A percentile compares a stretch with the other conserved stretches of the same genome.
Conservation (phyloP, 208 protist species). For the Trichomonas tenax region DNA sequence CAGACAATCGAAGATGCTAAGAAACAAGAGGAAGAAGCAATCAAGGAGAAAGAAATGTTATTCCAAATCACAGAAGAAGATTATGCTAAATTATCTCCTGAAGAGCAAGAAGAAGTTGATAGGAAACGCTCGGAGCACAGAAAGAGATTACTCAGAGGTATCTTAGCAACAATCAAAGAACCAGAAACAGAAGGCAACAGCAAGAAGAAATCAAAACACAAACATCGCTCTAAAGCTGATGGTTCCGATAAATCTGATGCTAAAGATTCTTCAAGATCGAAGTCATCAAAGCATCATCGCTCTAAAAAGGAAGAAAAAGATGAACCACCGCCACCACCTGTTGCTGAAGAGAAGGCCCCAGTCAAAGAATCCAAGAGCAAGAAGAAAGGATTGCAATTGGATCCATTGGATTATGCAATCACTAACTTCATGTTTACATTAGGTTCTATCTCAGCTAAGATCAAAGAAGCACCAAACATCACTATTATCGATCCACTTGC, state of each 20-base stretch:
- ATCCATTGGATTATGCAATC: background rate
- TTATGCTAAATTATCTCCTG: background rate
- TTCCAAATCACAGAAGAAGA: constrained; percentile 8
- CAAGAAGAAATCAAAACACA: background rate
- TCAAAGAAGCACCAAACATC: background rate
- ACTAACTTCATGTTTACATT: background rate
- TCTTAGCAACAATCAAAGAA: background rate
- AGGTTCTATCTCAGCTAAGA: background rate
- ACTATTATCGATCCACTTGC: background rate
- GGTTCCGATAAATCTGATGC: background rate
- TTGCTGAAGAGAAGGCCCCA: too few species aligned
- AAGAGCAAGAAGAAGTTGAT: background rate
- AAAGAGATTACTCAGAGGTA: background rate
- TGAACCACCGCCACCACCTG: background rate
- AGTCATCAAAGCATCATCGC: background rate
- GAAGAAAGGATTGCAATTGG: background rate
- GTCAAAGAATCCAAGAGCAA: background rate
- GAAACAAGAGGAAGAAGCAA: background rate
- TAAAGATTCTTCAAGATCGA: background rate
- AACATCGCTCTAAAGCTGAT: background rate
- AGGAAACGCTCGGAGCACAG: background rate
- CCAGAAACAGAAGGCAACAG: background rate
- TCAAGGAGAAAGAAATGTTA: background rate
- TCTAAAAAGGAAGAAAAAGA: background rate
- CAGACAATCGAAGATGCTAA: background rate